Evolutionary conservation across 108 stramenopile genomes (phyloP), one percentile per base, ranked within the genome.

Genomic region (Skeletonema grethae): DNA sequence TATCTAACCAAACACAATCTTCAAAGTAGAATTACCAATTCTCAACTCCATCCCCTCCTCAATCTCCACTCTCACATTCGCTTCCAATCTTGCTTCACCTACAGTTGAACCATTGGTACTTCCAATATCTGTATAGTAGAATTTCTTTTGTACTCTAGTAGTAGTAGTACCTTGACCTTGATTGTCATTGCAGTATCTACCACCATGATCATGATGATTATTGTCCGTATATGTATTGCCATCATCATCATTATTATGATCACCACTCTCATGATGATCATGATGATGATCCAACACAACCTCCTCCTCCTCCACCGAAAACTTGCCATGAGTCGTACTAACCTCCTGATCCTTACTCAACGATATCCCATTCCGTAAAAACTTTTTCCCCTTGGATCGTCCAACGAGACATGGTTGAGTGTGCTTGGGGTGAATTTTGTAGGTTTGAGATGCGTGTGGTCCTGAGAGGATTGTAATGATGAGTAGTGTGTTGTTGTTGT

Each of bases 251-350:
- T n/a, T n/a, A n/a, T n/a, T n/a, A n/a, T n/a, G n/a, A n/a, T n/a
- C n/a, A n/a, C n/a, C n/a, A n/a, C n/a, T n/a, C n/a, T n/a, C n/a
- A 28, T 28, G 25, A 28, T 1, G 25, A 28, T 28, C 1, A 28
- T 28, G 25, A 28, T 28, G 25, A 28, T 28, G 25, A 28, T 28
- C 25, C 25, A 28, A 28, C 53, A 75, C 75, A 16, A 48, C 48
- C 3, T 34, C 57, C 9, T 38, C 43, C 13, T 29, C 56, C 64
- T 81, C 72, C 9, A 69, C 65, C 29, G 82, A 67, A 70, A 95
- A 90, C 45, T 86, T 87, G 4, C 90, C 94, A 79, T 95, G 94
- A 5, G 91, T 88, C 1, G 94, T 95, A 15, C 87, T 88, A 5
- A 92, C 88, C 67, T 95, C 94, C 71, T 82, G 74, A 77, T 95